A percentile compares a stretch with the other conserved stretches of the same genome.
Conservation (phyloP, 164 flowering plant species). For the Annona squamosa region DNA sequence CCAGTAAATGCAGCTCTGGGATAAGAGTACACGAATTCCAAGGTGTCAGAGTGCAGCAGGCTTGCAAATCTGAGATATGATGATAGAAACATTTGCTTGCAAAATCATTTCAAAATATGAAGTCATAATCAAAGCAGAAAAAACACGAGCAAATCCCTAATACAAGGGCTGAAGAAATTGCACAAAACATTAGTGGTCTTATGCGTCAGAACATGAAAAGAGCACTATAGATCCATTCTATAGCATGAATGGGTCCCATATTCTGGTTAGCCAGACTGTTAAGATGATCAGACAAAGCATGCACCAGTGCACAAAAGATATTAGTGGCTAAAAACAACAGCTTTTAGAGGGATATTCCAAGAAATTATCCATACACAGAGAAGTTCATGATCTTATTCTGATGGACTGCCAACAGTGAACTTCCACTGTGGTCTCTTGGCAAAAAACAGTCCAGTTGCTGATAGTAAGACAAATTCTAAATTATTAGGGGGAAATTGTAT, state of each 20-base stretch:
- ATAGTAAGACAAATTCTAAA: too few species aligned
- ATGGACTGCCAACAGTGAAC: not conserved
- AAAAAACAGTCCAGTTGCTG: too few species aligned
- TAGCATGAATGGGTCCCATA: not conserved
- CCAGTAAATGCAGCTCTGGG: not conserved
- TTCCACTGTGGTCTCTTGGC: not conserved
- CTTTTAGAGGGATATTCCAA: not conserved
- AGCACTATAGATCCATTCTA: not conserved
- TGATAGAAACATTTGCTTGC: not conserved
- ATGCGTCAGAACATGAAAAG: not conserved
- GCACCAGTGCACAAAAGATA: not conserved
- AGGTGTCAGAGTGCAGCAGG: not conserved
- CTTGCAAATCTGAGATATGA: not conserved
- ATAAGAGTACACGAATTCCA: not conserved
- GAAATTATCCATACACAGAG: not conserved
- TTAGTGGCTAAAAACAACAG: not conserved
- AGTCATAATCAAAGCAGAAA: not conserved
- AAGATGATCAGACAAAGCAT: not conserved
- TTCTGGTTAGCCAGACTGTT: not conserved
- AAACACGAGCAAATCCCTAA: not conserved
- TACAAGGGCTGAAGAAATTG: not conserved
- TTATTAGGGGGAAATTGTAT: not conserved
- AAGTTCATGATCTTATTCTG: not conserved
- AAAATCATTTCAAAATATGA: not conserved
- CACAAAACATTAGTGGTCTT: not conserved